Evolutionary conservation across 805 yeast species (phyloP), one percentile per base, ranked within the genome.

Genomic region (Ogataea methylovora): DNA sequence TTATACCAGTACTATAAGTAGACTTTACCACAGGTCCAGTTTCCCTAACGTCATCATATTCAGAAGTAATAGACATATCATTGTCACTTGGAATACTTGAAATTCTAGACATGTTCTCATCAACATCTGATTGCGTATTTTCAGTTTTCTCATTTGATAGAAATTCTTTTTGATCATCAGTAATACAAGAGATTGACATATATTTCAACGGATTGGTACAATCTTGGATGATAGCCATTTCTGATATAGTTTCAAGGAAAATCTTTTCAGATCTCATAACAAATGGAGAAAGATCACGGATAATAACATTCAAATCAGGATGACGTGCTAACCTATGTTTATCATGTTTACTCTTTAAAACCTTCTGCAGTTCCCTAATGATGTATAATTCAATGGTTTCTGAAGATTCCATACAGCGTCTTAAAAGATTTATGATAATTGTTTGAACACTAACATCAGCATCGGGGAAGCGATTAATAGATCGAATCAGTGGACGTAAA

Each of bases 351-450:
- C 39, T 35, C 52, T 30, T 51, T 52, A 30, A 77, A 66, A 21
- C 65, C 57, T 18, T 58, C 61, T 4, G 65, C 52, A 9, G 84
- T 51, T 36, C 79, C 86, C 67, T 60, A 1, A 58, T 45, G 46
- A 84, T 71, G 25, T 71, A 57, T 8, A 60, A 59, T 20, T 63
- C 60, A 5, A 85, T 58, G 10, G 72, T 58, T 0, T 64, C 67
- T 0, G 60, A 52, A 3, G 75, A 70, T 53, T 87, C 97, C 51
- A 79, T 75, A 37, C 87, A 78, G 29, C 82, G 65, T 50, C 95
- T 70, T 2, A 79, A 52, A 23, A 86, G 58, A 10, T 74, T 60
- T 1, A 76, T 63, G 15, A 78, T 61, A 1, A 73, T 53, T 5
- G 67, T 59, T 39, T 75, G 77, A 2, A 76, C 30, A 9, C 48